Conservation (phyloP, 2,329 filamentous ascomycete species). For the Gnomoniopsis sp. region DNA sequence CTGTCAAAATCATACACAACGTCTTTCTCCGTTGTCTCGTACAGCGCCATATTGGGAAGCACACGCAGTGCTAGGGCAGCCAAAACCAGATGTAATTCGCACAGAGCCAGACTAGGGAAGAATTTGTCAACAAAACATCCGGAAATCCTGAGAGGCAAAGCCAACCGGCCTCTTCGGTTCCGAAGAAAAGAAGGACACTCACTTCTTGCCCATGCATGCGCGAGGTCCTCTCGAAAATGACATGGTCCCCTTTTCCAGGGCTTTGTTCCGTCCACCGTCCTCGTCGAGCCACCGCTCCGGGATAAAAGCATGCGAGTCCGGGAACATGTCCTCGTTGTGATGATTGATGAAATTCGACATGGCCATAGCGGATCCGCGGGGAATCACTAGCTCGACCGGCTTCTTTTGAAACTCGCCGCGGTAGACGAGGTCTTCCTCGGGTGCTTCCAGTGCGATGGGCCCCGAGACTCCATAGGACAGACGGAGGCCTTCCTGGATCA, state of each 20-base stretch:
- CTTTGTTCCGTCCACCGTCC: not conserved
- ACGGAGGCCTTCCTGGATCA: not conserved
- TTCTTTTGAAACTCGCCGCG: not conserved
- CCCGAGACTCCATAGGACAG: not conserved
- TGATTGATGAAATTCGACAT: conserved; percentile 6
- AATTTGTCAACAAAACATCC: not conserved
- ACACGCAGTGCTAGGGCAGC: conserved; percentile 19
- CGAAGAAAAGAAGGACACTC: conserved; percentile 7
- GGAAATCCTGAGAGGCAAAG: too few species aligned
- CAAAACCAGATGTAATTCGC: conserved; percentile 18
- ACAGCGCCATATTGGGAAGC: conserved; percentile 14
- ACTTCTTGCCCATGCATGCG: conserved; percentile 25
- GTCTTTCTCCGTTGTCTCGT: conserved; percentile 19
- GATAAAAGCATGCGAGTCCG: not conserved
- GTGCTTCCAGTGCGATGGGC: not conserved
- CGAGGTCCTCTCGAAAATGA: conserved; percentile 21
- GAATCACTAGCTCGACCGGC: not conserved
- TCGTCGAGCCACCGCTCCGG: conserved; percentile 25
- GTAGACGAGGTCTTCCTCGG: conserved; percentile 4
- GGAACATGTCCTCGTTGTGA: conserved; percentile 1
- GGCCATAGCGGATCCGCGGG: not conserved
- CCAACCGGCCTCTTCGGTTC: too few species aligned
- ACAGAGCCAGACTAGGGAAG: conserved; percentile 16
- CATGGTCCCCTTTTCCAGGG: not conserved
- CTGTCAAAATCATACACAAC: not conserved